Evolutionary conservation across 257 asterid genomes (phyloP).

Genomic region (Avicennia marina): DNA sequence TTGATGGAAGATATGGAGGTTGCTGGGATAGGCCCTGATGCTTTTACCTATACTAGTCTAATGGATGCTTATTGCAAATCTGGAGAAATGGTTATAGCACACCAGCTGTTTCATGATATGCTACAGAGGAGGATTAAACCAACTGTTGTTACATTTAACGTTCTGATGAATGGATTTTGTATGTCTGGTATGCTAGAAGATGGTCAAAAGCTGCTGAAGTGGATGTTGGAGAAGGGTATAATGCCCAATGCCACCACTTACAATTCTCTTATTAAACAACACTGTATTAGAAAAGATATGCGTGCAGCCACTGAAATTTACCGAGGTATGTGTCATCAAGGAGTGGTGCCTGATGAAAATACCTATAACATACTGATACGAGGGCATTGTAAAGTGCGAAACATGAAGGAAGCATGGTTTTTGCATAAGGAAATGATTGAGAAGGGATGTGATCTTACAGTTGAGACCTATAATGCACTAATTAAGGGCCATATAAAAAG

Average conservation of each 20-base stretch:
- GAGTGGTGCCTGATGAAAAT: constrained; percentile 61
- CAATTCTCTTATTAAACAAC: constrained; percentile 73
- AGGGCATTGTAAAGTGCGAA: constrained; percentile 94
- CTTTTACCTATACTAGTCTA: constrained; percentile 70
- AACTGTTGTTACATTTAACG: constrained; percentile 85
- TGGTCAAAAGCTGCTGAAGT: constrained; percentile 65
- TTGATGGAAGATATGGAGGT: constrained; percentile 74
- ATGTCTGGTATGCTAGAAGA: constrained; percentile 71
- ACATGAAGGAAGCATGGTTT: constrained; percentile 98
- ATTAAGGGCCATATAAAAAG: constrained; percentile 77
- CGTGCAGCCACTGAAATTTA: constrained; percentile 48
- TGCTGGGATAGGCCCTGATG: constrained; percentile 65
- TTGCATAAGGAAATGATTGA: constrained; percentile 61
- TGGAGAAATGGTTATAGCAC: constrained; percentile 67
- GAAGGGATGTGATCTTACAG: constrained; percentile 53
- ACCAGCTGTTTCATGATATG: constrained; percentile 77
- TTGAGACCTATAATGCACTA: constrained; percentile 63
- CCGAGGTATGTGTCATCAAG: constrained; percentile 48
- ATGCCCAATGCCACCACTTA: constrained; percentile 80
- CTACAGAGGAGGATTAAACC: constrained; percentile 65
- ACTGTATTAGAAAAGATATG: constrained; percentile 72
- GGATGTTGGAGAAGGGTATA: constrained; percentile 87
- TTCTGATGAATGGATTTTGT: constrained; percentile 86
- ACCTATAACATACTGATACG: constrained; percentile 68
- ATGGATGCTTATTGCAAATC: constrained; percentile 92